phyloP scores from a whole-genome alignment of 2,329 filamentous ascomycete species.

The Arthrinium phaeospermum region DNA sequence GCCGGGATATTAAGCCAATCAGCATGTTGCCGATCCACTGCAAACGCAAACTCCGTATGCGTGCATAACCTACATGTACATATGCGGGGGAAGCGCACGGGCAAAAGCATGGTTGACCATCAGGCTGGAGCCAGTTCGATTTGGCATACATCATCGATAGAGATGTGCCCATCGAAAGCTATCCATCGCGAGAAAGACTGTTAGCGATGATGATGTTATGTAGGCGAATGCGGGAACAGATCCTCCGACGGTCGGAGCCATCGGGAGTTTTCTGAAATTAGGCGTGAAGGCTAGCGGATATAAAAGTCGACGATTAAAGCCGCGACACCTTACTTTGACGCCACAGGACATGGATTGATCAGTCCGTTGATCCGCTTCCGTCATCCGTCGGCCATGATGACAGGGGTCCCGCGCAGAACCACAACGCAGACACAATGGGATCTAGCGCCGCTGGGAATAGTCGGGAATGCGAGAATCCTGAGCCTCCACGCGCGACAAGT shows the following conservation, averaged over 20 bases:
- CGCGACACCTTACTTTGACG: not conserved
- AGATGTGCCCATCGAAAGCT: not conserved
- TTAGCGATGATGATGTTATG: not conserved
- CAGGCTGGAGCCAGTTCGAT: not conserved
- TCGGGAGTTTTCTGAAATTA: not conserved
- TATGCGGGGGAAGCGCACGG: not conserved
- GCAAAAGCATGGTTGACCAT: not conserved
- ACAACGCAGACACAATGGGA: too few species aligned
- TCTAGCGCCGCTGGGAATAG: conserved; percentile 23
- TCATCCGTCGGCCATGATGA: not conserved
- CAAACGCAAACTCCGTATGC: not conserved
- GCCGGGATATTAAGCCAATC: not conserved
- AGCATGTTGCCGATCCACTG: not conserved
- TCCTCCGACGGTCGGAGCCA: not conserved
- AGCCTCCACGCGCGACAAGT: not conserved
- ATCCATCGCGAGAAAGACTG: not conserved
- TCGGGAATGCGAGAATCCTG: conserved; percentile 18
- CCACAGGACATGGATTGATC: not conserved
- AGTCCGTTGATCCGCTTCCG: conserved; percentile 6
- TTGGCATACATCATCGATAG: not conserved
- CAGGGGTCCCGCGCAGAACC: not conserved
- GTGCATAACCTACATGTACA: not conserved
- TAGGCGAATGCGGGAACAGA: not conserved
- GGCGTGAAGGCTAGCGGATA: not conserved
- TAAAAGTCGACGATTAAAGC: not conserved